These are phyloP conservation scores for Nitzschia sp. DNA, from an alignment of 108 stramenopile species.

Conservation along the genomic window DNA sequence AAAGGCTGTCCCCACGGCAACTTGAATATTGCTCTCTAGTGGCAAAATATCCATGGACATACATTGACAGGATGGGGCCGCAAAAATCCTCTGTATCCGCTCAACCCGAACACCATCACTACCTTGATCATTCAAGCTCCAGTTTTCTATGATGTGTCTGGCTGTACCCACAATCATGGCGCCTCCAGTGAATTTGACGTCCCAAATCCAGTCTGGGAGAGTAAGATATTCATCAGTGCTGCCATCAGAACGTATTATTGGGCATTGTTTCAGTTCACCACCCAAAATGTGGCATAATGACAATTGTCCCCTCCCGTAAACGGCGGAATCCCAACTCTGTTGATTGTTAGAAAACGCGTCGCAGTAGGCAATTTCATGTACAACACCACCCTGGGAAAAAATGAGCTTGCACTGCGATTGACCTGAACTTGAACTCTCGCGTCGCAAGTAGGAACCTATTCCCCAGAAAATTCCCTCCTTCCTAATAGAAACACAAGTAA, in stretches of 20 bases:
- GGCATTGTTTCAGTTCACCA: neutral
- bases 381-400: conserved; percentile 26
- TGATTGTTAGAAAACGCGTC: neutral
- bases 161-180: conserved; percentile 51
- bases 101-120: conserved; percentile 6
- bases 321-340: conserved; percentile 15
- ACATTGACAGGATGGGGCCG: conserved; percentile 45
- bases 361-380: conserved; percentile 32
- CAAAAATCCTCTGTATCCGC: conserved; percentile 24
- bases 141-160: conserved; percentile 55
- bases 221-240: conserved; percentile 6
- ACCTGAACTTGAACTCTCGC: neutral
- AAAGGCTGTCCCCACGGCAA: conserved; percentile 55
- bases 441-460: conserved; percentile 7
- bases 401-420: conserved; percentile 6
- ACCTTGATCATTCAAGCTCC: conserved; percentile 30
- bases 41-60: conserved; percentile 50
- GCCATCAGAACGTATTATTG: neutral
- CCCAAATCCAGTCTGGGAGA: conserved; percentile 67
- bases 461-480: neutral
- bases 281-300: conserved; percentile 18
- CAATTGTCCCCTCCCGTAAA: conserved; percentile 29
- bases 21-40: conserved; percentile 18
- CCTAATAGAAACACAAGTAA: conserved; percentile 21
- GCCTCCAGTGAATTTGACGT: conserved; percentile 30